Evolutionary conservation across 2,329 filamentous ascomycete species (phyloP), one percentile per base, ranked within the genome.

Genomic region (Talaromyces sp.): DNA sequence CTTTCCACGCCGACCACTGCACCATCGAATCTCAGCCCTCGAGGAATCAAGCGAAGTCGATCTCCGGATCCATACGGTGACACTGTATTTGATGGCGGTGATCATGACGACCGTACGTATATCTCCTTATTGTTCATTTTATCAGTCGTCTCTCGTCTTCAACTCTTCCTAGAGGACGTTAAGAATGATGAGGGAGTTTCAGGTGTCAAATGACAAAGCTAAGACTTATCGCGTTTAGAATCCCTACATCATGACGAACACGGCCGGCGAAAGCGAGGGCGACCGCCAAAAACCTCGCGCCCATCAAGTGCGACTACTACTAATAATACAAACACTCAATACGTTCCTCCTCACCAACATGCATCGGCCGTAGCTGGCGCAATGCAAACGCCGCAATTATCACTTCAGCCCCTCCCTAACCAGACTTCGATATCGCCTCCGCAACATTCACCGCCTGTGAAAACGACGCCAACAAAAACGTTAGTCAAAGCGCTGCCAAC

Each of bases 401-500:
- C 78, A 65, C 65, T 75, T n/a, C 78, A 79, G 61, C 65, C 73
- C 29, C 72, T 78, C 11, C 72, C 77, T 13, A 73, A 71, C 58
- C 70, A 72, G 60, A 69, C 67, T 15, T 74, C 72, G 59, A 73
- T 73, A n/a, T 86, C 86, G 22, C 86, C 86, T 15, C 79, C 81
- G 22, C 91, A 87, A 68, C 77, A 81, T 19, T 88, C 87, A 15
- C 85, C 92, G 17, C 88, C 91, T 4, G 70, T 76, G 25, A 95
- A 94, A 78, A 86, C 89, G 2, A 92, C 92, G 3, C 91, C 91
- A 5, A 89, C 89, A 38, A 96, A 96, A 80, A 75, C 84, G 10
- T 91, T 94, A 8, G 84, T 98, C 71, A 99, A 99, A 80, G 95
- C 95, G 0, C 84, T 99, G 51, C 95, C 95, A 2, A 98, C 95